phyloP scores from a whole-genome alignment of 345 rosid species.

The Litchi chinensis region DNA sequence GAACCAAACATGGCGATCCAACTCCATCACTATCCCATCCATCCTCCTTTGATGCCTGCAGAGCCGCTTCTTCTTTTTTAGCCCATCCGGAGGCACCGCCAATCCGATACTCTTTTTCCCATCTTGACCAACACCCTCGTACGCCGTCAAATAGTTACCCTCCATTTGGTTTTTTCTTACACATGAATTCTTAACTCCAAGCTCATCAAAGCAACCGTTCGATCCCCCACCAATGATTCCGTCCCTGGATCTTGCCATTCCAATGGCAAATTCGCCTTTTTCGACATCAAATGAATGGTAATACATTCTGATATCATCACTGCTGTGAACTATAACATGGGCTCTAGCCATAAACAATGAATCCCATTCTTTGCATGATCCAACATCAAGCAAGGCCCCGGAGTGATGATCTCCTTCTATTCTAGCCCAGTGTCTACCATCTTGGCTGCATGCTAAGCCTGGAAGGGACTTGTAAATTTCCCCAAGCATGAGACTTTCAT shows the following conservation, averaged over 20 bases:
- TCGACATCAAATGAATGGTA: constrained; percentile 47
- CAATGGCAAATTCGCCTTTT: constrained; percentile 36
- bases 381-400: constrained; percentile 52
- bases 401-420: constrained; percentile 55
- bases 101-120: constrained; percentile 46
- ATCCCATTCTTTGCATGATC: constrained; percentile 49
- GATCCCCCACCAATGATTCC: constrained; percentile 50
- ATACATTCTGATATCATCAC: constrained; percentile 53
- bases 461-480: constrained; percentile 37
- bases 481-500: not conserved
- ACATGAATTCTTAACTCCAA: constrained; percentile 39
- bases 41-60: constrained; percentile 24
- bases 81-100: constrained; percentile 43
- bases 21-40: constrained; percentile 46
- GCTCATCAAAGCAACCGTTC: constrained; percentile 43
- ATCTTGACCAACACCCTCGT: constrained; percentile 37
- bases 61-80: constrained; percentile 37
- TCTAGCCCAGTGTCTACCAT: constrained; percentile 57
- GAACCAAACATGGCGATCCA: constrained; percentile 46
- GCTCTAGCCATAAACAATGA: constrained; percentile 43
- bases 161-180: constrained; percentile 37
- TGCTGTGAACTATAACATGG: constrained; percentile 41
- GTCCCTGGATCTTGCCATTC: constrained; percentile 56
- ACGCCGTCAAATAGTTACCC: constrained; percentile 52
- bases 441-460: constrained; percentile 54